Evolutionary conservation across 768 basidiomycete genomes (phyloP), one percentile per base, ranked within the genome.

Genomic region (Tylopilus subfusipes): DNA sequence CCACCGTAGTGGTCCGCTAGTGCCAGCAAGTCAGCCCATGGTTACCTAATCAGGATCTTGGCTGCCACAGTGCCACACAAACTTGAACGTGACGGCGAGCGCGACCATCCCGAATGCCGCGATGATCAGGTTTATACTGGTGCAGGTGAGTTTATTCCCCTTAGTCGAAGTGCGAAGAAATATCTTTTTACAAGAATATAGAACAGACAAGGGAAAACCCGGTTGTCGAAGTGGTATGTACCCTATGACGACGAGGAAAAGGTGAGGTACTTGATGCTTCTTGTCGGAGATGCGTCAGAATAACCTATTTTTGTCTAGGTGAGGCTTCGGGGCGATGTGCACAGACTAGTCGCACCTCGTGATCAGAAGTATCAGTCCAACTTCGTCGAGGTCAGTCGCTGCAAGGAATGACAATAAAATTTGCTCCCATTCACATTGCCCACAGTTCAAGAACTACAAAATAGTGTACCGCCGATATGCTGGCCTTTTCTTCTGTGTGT

Each of bases 301-400:
- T 48, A 54, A 52, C 52, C 21, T 19, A 33, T 13, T 11, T 29
- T 44, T 13, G 7, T 52, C 3, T 63, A 96, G 93, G 91, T 96
- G 54, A 84, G 95, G 50, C 79, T 98, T 54, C 83, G 96, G 19
- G 96, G 97, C 4, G 97, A 99, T 70, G 96, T 99, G 1, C 97
- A 99, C 70, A 80, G 97, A 33, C 72, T 98, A 57, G 92, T 99
- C 12, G 97, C 97, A 0, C 94, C 97, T 18, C 76, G 97, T 58
- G 97, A 99, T 72, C 94, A 98, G 76, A 98, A 98, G 74, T 97
- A 98, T 62, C 97, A 98, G 72, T 96, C 93, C 22, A 99, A 99
- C 70, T 98, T 98, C 63, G 97, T 98, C 31, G 97, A 99, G 83
- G 96, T 96, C 50, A 44, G 84, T 66, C 22, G n/a, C 27, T 31